These are phyloP conservation scores for Tricholoma sp. DNA, from an alignment of 768 basidiomycete genomes.

Conservation along the genomic window DNA sequence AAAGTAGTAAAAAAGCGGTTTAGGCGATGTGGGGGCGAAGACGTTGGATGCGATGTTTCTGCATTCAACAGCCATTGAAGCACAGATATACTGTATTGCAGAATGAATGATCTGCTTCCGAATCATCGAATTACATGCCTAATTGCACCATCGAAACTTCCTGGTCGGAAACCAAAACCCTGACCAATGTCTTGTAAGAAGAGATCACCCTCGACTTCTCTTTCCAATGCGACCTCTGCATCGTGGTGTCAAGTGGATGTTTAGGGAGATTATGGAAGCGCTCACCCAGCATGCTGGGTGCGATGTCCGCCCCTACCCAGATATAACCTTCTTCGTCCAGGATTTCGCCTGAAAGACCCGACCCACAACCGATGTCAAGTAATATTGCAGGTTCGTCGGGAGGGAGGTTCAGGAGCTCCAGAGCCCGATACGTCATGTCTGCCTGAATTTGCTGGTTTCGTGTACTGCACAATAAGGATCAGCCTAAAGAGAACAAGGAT, in stretches of 20 bases:
- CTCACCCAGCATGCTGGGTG: slow-evolving; percentile 95
- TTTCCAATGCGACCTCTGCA: slow-evolving; percentile 89
- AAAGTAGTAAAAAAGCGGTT: slow-evolving; percentile 91
- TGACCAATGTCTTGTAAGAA: slow-evolving; percentile 98
- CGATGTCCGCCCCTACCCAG: slow-evolving; percentile 93
- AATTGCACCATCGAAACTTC: slow-evolving; percentile 96
- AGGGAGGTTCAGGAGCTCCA: slow-evolving; percentile 85
- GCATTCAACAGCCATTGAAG: slow-evolving; percentile 98
- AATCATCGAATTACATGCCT: slow-evolving; percentile 46
- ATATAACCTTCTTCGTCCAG: slow-evolving; percentile 89
- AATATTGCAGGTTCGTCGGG: slow-evolving; percentile 77
- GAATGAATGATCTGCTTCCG: not conserved
- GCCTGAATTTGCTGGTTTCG: slow-evolving; percentile 96
- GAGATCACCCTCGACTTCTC: slow-evolving; percentile 93
- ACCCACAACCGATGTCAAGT: slow-evolving; percentile 95
- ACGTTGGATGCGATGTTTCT: slow-evolving; percentile 85
- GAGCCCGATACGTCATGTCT: slow-evolving; percentile 93
- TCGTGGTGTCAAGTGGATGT: not conserved
- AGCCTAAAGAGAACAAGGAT: slow-evolving; percentile 11
- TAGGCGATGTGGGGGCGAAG: slow-evolving; percentile 81
- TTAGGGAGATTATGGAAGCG: not conserved
- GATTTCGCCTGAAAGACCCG: slow-evolving; percentile 95
- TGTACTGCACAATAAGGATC: slow-evolving; percentile 46
- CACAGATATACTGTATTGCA: slow-evolving; percentile 78
- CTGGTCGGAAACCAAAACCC: slow-evolving; percentile 94